These are phyloP conservation scores for Solanum pinnatisectum DNA, from an alignment of 257 asterid genomes.

Conservation along the genomic window DNA sequence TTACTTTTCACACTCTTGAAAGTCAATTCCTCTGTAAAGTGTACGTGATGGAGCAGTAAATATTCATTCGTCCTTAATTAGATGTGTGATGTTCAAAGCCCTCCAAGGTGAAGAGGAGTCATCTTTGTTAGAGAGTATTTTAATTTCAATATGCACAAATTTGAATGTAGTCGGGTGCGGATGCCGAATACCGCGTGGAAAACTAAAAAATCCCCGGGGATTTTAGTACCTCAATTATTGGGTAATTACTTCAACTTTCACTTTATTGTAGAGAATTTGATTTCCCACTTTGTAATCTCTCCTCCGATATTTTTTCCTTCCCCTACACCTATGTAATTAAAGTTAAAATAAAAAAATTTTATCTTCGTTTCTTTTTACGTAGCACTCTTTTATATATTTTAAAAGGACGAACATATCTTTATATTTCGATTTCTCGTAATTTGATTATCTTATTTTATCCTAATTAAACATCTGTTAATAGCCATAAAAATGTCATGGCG, in stretches of 20 bases:
- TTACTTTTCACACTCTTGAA: constrained; percentile 26
- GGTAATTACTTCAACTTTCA: not conserved
- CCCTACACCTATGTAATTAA: not conserved
- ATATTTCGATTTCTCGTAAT: no score
- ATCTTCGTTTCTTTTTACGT: not conserved
- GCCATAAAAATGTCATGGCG: not conserved
- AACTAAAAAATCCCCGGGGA: not conserved
- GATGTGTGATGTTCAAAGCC: not conserved
- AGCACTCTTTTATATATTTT: not conserved
- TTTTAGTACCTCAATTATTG: not conserved
- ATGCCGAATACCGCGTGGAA: not conserved
- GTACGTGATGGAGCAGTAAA: not conserved
- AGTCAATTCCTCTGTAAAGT: constrained; percentile 16
- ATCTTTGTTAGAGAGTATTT: not conserved
- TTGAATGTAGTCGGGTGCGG: no score
- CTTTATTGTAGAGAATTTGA: not conserved
- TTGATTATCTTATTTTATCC: not conserved
- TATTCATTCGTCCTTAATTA: no score
- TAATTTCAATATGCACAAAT: not conserved
- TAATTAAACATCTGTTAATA: not conserved
- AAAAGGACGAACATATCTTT: not conserved
- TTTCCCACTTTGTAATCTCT: not conserved
- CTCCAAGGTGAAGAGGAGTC: not conserved
- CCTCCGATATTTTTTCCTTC: not conserved
- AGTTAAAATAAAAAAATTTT: no score